Evolutionary conservation across 352 stramenopile genomes (phyloP).

Genomic region (Phytophthora sansomeana): DNA sequence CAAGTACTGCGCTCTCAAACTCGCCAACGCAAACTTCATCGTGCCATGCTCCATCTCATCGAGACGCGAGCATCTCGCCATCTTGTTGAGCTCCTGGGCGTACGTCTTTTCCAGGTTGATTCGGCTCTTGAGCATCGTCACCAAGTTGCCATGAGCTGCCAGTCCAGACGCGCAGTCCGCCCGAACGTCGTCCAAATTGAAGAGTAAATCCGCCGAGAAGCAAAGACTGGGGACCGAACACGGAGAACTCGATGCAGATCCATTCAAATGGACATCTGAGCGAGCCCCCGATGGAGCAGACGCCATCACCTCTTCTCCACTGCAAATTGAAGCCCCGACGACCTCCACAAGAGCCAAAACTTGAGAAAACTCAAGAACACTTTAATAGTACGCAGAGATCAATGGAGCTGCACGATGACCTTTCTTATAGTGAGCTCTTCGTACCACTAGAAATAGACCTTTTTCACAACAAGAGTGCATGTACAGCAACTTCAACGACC

Average conservation of each 20-base stretch:
- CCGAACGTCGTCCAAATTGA: conserved; percentile 77
- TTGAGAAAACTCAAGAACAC: background rate
- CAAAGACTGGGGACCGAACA: conserved; percentile 42
- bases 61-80: conserved; percentile 65
- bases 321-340: background rate
- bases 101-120: conserved; percentile 80
- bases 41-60: conserved; percentile 65
- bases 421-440: conserved; percentile 8
- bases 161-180: conserved; percentile 53
- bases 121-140: conserved; percentile 76
- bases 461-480: conserved; percentile 13
- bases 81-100: conserved; percentile 66
- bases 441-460: background rate
- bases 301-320: background rate
- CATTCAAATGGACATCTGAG: background rate
- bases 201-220: conserved; percentile 83
- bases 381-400: background rate
- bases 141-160: conserved; percentile 59
- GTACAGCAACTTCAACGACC: conserved; percentile 30
- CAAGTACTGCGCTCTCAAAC: conserved; percentile 75
- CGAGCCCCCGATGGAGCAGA: background rate
- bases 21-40: conserved; percentile 63
- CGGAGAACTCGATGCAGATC: background rate
- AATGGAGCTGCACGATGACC: background rate
- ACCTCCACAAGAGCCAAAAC: background rate